Evolutionary conservation across 78 protist species (phyloP), one percentile per base, ranked within the genome.

Genomic region (Goniomonas avonlea): DNA sequence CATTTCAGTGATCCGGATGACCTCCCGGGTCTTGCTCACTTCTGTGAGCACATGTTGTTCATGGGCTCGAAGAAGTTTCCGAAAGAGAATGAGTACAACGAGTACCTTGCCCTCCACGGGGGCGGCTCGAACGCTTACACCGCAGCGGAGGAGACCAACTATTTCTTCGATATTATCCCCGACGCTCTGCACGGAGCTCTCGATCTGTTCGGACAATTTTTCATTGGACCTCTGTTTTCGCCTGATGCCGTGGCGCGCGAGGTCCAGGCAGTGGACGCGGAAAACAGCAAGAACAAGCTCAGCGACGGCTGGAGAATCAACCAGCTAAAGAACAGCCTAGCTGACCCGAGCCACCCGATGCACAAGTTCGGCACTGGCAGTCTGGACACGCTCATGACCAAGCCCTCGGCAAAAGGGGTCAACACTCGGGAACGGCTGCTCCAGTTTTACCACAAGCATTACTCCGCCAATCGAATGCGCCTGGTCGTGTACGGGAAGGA

Each of bases 41-140:
- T 90, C 77, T 69, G 32, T 55, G 96, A 90, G 82, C 94, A 90
- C 81, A 87, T 91, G 92, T 60, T 91, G 59, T 91, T 87, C 80
- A 13, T 91, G 80, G 94, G 94, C 38, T 82, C 82, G 37, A 73
- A 69, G 69, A 79, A 61, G 73, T 87, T 79, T 53, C 91, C 91
- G 7, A 65, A 71, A 11, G 91, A 91, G 76, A 76, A 77, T 25
- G 84, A 40, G 43, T 86, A 82, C 70, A 69, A 79, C 37, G 7
- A 37, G 45, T 84, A 37, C 83, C 73, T 91, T 9, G 1, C 58
- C 21, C 31, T 77, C 47, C 81, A 88, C 45, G 92, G 91, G n/a
- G 95, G 95, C 37, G 2, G 2, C 45, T 50, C 79, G 65, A 92
- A 92, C 81, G 95, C 95, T 18, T 89, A 21, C 61, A 92, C 95